phyloP scores from a whole-genome alignment of 1,139 yeast genomes.

The Candida sp. region DNA sequence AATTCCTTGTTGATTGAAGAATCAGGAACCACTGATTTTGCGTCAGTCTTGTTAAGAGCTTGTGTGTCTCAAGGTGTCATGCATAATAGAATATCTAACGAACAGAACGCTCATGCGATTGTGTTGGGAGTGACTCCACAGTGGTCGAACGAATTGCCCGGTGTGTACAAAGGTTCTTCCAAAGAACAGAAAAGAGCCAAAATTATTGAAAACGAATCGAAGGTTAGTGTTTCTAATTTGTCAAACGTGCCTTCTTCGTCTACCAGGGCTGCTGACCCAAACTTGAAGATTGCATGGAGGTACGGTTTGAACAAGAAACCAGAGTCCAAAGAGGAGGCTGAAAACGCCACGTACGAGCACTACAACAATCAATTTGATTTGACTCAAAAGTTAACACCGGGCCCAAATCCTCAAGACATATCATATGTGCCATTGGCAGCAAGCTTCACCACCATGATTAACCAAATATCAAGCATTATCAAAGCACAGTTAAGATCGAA shows the following conservation, averaged over 20 bases:
- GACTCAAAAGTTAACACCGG: conserved; percentile 69
- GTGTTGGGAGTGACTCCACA: conserved; percentile 63
- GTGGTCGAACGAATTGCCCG: conserved; percentile 84
- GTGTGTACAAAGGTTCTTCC: conserved; percentile 71
- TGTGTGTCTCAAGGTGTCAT: conserved; percentile 83
- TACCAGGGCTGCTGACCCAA: conserved; percentile 32
- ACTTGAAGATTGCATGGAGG: conserved; percentile 88
- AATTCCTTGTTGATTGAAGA: conserved; percentile 76
- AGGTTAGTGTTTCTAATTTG: conserved; percentile 71
- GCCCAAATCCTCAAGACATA: conserved; percentile 66
- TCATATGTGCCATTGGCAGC: conserved; percentile 50
- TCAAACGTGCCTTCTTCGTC: conserved; percentile 26
- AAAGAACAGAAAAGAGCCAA: conserved; percentile 67
- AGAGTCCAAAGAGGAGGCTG: conserved; percentile 19
- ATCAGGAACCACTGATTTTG: conserved; percentile 88
- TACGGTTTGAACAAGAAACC: conserved; percentile 62
- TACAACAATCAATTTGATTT: conserved; percentile 78
- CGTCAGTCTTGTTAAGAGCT: conserved; percentile 70
- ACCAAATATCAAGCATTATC: conserved; percentile 46
- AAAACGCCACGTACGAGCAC: conserved; percentile 41
- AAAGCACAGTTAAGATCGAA: conserved; percentile 34
- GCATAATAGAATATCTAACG: conserved; percentile 57
- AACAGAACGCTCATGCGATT: conserved; percentile 57
- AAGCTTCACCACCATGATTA: conserved; percentile 27
- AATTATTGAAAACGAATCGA: conserved; percentile 61